Base-by-base conservation (phyloP, 2,329 filamentous ascomycete species). In the Ophiostoma tasmaniense region DNA sequence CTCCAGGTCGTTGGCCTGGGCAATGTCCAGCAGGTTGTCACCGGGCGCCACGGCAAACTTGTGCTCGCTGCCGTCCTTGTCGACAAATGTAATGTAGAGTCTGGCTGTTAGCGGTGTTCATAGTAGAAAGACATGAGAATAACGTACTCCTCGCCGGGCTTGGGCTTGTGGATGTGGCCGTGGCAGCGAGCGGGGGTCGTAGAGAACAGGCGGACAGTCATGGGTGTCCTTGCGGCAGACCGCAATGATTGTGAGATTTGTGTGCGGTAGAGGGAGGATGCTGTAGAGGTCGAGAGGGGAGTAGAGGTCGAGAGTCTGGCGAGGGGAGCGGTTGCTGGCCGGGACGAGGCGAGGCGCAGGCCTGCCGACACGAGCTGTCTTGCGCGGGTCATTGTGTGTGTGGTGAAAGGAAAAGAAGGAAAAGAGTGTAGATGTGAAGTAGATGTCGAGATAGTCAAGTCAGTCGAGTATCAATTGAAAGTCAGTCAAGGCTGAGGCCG, bases 21-120 rank as follows among this genome's bases (percentile, higher is more conserved):
- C 95, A 76, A 99, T 94, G 76, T 98, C 94, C 68, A 99, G 84
- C 68, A 99, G 83, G 78, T 99, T 99, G 79, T 97, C 93, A 66
- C 95, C 95, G 74, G 90, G 88, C 17, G 87, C 83, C 10, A 97
- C 94, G 70, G 90, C 88, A 75, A 97, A 87, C 71, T 89, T 91
- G 78, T 91, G 85, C 73, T 88, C 84, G 37, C 86, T 82, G 66
- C 89, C 89, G 25, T 97, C 93, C 80, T 98, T 97, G 79, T 97
- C 93, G 73, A 98, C 85, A 77, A 98, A 97, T 0, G 93, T 96
- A 33, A 99, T 85, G 76, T 91, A 90, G 70, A 96, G 86, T 78
- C 93, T 96, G n/a, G 4, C 6, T n/a, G 28, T 68, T 64, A 64
- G 64, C 3, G 20, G 17, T 2, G 42, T 25, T n/a, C n/a, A 14